A percentile compares a stretch with the other conserved stretches of the same genome.
These are phyloP conservation scores for Fusarium coffeatum DNA, from an alignment of 2,329 filamentous ascomycete genomes.

Conservation along the genomic window DNA sequence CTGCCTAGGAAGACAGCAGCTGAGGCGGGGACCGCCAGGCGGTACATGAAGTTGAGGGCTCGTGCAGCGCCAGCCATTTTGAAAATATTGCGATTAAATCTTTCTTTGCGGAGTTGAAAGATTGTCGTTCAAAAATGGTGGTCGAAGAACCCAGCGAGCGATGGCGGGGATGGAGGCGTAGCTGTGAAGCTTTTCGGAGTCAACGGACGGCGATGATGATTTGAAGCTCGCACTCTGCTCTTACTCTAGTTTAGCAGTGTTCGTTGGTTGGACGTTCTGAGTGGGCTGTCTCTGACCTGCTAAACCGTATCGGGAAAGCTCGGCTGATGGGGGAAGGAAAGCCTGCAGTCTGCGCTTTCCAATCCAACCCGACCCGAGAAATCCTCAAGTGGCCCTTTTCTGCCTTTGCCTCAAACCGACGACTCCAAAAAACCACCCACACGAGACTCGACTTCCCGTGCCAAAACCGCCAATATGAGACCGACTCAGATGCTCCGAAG, in stretches of 20 bases:
- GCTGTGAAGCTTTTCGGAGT: slow-evolving; percentile 44
- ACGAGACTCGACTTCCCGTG: slow-evolving; percentile 39
- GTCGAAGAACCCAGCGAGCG: slow-evolving; percentile 12
- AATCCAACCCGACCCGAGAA: slow-evolving; percentile 42
- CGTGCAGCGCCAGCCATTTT: slow-evolving; percentile 68
- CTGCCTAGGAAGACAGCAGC: slow-evolving; percentile 75
- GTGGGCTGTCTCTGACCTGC: slow-evolving; percentile 39
- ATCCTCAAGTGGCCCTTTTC: slow-evolving; percentile 47
- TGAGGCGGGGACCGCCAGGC: slow-evolving; percentile 78
- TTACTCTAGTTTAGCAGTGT: slow-evolving; percentile 31
- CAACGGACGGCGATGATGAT: slow-evolving; percentile 44
- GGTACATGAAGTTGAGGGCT: slow-evolving; percentile 71
- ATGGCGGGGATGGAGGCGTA: slow-evolving; percentile 25
- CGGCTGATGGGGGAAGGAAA: slow-evolving; percentile 46
- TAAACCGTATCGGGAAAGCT: slow-evolving; percentile 53
- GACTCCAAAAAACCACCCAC: slow-evolving; percentile 33
- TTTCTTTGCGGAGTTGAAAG: neutral
- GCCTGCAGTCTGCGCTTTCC: slow-evolving; percentile 44
- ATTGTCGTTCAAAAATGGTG: slow-evolving; percentile 7
- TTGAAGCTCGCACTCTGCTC: slow-evolving; percentile 40
- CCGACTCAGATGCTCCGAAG: slow-evolving; percentile 54
- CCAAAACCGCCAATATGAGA: slow-evolving; percentile 53
- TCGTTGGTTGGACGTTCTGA: slow-evolving; percentile 35
- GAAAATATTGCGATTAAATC: slow-evolving; percentile 2
- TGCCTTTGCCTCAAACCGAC: slow-evolving; percentile 43